phyloP scores from a whole-genome alignment of 2,329 filamentous ascomycete species.

The Exophiala sideris region DNA sequence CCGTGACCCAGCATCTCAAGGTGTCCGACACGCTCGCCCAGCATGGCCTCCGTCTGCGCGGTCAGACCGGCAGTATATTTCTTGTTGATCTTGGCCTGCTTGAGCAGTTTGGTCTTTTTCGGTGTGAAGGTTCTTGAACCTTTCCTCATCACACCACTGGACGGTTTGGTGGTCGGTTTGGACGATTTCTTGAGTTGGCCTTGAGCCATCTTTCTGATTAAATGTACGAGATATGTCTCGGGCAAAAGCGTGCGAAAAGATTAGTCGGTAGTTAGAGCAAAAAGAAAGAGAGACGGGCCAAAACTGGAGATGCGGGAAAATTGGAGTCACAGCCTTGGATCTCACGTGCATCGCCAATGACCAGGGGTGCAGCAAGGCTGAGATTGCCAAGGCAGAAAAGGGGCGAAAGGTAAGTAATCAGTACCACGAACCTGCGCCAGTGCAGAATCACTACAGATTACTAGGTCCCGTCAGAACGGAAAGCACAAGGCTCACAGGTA shows the following conservation, averaged over 20 bases:
- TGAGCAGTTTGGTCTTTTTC: conserved; percentile 60
- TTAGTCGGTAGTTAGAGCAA: neutral
- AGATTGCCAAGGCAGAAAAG: no score
- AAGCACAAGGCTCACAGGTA: no score
- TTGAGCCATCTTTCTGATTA: conserved; percentile 22
- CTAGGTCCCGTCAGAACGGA: no score
- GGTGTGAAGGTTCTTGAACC: conserved; percentile 63
- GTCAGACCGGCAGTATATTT: conserved; percentile 62
- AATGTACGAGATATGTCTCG: neutral
- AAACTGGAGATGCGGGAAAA: no score
- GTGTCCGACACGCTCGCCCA: conserved; percentile 67
- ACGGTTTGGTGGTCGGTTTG: conserved; percentile 12
- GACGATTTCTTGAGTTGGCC: conserved; percentile 24
- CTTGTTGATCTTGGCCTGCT: conserved; percentile 62
- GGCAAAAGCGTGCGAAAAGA: neutral
- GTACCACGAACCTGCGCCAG: no score
- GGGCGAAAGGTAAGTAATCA: no score
- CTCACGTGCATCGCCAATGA: no score
- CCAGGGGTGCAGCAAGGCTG: no score
- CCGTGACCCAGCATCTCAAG: conserved; percentile 65
- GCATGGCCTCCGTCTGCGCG: conserved; percentile 63
- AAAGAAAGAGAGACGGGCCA: no score
- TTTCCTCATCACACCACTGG: conserved; percentile 50
- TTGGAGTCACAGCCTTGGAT: no score
- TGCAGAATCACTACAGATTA: no score